Evolutionary conservation across 164 flowering plant genomes (phyloP), one percentile per base, ranked within the genome.

Genomic region (Tetrastigma voinierianum): DNA sequence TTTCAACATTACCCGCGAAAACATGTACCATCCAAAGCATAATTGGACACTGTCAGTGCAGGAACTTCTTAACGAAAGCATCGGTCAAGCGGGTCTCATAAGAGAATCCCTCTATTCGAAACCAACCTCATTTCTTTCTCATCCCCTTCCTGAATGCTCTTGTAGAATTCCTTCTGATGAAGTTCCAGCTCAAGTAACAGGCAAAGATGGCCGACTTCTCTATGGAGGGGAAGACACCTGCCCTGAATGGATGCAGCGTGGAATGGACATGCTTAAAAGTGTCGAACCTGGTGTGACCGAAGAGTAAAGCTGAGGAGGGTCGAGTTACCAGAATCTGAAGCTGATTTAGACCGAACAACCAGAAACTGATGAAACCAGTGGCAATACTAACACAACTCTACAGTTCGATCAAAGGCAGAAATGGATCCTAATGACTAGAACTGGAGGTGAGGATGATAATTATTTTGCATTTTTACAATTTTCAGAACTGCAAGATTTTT

Each of bases 101-200:
- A 78, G 74, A 78, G 86, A 87, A 72, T 79, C 85, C n/a, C 68
- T 67, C 43, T 46, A 49, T 10, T 83, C 95, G 15, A 92, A 89
- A 71, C 82, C 89, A 16, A 72, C 68, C 25, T 83, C 79, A 9
- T 95, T 95, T 70, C 85, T 95, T 43, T 83, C 99, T 15, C 93
- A 95, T 67, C 99, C 99, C 3, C 81, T 92, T 47, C 99, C 97
- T 1, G 97, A 92, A 76, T 95, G 99, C 76, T 86, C 90, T n/a
- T 95, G 99, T 75, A 78, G 85, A 72, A 79, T 80, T 44, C 58
- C 82, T 51, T 71, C 83, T 45, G 57, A 68, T 32, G 78, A 81
- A 57, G 68, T 60, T 55, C 46, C 70, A 5, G 70, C 62, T 45
- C 69, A 72, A 46, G 65, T 76, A 17, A 82, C 72, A 71, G 78